Conservation (phyloP, 2,329 filamentous ascomycete species). For the Diaporthe australafricana region DNA sequence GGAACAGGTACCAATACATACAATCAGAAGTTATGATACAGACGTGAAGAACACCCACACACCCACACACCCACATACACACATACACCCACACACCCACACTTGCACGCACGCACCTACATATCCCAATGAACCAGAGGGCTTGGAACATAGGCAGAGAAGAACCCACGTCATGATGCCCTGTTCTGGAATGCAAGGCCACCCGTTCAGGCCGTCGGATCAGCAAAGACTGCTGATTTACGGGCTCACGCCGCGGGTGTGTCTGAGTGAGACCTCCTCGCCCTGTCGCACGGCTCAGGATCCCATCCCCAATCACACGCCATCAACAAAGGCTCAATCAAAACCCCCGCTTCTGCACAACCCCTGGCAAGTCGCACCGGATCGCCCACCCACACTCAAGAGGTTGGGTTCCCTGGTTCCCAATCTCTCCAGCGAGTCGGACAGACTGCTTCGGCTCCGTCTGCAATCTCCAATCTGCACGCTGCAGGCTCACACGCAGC, state of each 20-base stretch:
- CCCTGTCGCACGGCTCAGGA: slow-evolving; percentile 31
- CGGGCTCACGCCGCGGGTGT: slow-evolving; percentile 31
- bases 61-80: background rate
- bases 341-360: slow-evolving; percentile 30
- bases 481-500: slow-evolving; percentile 22
- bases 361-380: slow-evolving; percentile 35
- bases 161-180: slow-evolving; percentile 14
- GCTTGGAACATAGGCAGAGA: too few species aligned
- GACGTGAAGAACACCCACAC: background rate
- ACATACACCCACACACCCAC: background rate
- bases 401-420: slow-evolving; percentile 15
- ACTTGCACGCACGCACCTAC: background rate
- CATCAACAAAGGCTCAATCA: slow-evolving; percentile 11
- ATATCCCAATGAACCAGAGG: background rate
- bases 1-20: slow-evolving; percentile 13
- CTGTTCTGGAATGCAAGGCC: slow-evolving; percentile 26
- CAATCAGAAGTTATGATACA: background rate
- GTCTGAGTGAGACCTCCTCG: slow-evolving; percentile 24
- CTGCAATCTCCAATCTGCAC: slow-evolving; percentile 36
- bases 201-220: slow-evolving; percentile 26
- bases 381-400: slow-evolving; percentile 35
- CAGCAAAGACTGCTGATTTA: slow-evolving; percentile 19
- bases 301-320: slow-evolving; percentile 35
- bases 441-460: slow-evolving; percentile 33
- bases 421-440: slow-evolving; percentile 27